A percentile compares a stretch with the other conserved stretches of the same genome.
phyloP scores from a whole-genome alignment of 345 rosid species.

The Linum lewisii region DNA sequence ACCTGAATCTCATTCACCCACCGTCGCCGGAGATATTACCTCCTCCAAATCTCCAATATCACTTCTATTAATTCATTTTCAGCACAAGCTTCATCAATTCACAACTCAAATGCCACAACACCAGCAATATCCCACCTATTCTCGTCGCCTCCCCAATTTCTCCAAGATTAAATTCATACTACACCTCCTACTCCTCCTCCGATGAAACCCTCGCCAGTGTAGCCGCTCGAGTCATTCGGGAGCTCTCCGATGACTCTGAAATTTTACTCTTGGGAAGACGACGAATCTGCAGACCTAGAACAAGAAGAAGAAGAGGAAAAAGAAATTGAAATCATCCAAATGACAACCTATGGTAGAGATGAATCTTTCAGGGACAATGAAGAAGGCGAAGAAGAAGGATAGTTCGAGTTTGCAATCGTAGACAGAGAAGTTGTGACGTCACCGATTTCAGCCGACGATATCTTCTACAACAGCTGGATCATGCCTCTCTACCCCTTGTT shows the following conservation, averaged over 20 bases:
- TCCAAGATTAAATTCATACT: conserved; percentile 26
- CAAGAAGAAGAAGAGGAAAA: not conserved
- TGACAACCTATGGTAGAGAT: not conserved
- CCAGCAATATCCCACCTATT: not conserved
- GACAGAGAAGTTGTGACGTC: conserved; percentile 10
- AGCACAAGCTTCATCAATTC: too few relatives aligned
- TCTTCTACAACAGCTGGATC: conserved; percentile 24
- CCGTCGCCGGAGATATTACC: not conserved
- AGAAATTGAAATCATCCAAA: not conserved
- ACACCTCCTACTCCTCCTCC: conserved; percentile 28
- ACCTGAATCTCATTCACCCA: not conserved
- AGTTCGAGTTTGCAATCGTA: conserved; percentile 28
- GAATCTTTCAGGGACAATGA: not conserved
- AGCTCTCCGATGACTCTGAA: conserved; percentile 11
- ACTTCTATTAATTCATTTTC: too few relatives aligned
- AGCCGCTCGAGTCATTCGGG: conserved; percentile 28
- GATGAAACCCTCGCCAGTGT: conserved; percentile 24
- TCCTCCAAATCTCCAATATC: not conserved
- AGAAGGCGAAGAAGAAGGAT: conserved; percentile 14
- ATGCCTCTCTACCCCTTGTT: not conserved
- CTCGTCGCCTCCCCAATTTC: conserved; percentile 19
- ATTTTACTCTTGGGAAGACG: not conserved
- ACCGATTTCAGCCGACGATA: conserved; percentile 30
- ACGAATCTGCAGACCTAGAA: not conserved
- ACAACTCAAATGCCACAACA: too few relatives aligned